Base-by-base conservation (phyloP, 169 alveolate genomes). In the Babesia bovis region DNA sequence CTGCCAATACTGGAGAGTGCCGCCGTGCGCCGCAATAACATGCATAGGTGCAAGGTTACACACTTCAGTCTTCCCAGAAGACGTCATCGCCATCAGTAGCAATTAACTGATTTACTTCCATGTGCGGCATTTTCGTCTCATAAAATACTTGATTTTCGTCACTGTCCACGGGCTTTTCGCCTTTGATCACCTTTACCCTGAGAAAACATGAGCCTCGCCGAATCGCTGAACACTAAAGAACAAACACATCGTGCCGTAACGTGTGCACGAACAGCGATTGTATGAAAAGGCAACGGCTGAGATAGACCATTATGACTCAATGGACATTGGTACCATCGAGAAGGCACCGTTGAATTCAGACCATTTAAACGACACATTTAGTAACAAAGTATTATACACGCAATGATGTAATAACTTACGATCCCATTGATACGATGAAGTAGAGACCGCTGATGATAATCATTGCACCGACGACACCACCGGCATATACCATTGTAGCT, bases 81-180 rank as follows among this genome's bases (percentile, higher is more conserved):
- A 81, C 81, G 28, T 81, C 88, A 49, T 81, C 74, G 12, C 66
- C 84, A 36, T 81, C 88, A 3, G 88, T 81, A 32, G 88, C 88
- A 9, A 81, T 65, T 17, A 81, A 45, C 49, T 81, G 69, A 15
- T 69, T 61, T 10, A 81, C 84, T n/a, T 70, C 61, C 59, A 81
- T 42, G 59, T 81, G 84, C 2, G 88, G 88, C 53, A 33, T 40
- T 33, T 57, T 44, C 6, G 58, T 58, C 40, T 69, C 73, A 60
- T 49, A 47, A 12, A 36, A 38, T 38, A 49, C 75, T 3, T 32
- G 21, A n/a, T 12, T 15, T 1, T 63, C 73, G 52, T 30, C 51
- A n/a, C n/a, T n/a, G 5, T 58, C 74, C 13, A 19, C 21, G 5
- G 68, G 61, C 40, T 67, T 71, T 17, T 52, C 60, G 10, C 36